Conservation (phyloP, 305 asterid species). For the Fraxinus sp. region DNA sequence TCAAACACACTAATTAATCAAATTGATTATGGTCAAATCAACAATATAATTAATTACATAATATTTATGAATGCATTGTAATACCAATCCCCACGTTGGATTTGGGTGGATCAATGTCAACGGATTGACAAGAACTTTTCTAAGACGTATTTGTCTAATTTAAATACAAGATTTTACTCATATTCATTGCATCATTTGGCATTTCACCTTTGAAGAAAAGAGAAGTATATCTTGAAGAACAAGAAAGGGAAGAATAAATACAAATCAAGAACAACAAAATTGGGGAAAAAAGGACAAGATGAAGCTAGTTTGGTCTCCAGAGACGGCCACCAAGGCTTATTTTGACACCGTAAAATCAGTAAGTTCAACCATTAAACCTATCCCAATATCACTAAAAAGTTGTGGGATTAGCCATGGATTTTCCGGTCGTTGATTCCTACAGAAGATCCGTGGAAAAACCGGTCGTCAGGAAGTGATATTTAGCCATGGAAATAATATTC, state of each 20-base stretch:
- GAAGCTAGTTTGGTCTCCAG: slow-evolving; percentile 62
- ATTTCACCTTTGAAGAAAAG: slow-evolving; percentile 9
- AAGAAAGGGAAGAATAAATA: slow-evolving; percentile 15
- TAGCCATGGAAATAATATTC: not conserved
- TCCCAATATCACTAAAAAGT: not conserved
- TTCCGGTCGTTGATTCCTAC: not conserved
- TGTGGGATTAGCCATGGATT: not conserved
- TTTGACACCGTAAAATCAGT: slow-evolving; percentile 51
- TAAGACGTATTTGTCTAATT: slow-evolving; percentile 17
- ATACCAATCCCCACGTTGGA: slow-evolving; percentile 44
- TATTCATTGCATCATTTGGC: slow-evolving; percentile 14
- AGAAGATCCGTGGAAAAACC: not conserved
- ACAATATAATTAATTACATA: not conserved
- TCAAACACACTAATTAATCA: not conserved
- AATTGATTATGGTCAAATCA: not conserved
- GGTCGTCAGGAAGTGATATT: not conserved
- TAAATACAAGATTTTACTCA: slow-evolving; percentile 8
- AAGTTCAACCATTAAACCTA: slow-evolving; percentile 11
- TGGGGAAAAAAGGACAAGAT: slow-evolving; percentile 15
- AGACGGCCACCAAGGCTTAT: slow-evolving; percentile 47
- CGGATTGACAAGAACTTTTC: slow-evolving; percentile 35
- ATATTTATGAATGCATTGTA: slow-evolving; percentile 18
- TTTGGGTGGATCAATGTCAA: slow-evolving; percentile 42
- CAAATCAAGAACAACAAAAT: not conserved
- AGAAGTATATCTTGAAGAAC: slow-evolving; percentile 27